These are phyloP conservation scores for Neofusicoccum umdonicola DNA, from an alignment of 2,329 filamentous ascomycete species.

Conservation along the genomic window DNA sequence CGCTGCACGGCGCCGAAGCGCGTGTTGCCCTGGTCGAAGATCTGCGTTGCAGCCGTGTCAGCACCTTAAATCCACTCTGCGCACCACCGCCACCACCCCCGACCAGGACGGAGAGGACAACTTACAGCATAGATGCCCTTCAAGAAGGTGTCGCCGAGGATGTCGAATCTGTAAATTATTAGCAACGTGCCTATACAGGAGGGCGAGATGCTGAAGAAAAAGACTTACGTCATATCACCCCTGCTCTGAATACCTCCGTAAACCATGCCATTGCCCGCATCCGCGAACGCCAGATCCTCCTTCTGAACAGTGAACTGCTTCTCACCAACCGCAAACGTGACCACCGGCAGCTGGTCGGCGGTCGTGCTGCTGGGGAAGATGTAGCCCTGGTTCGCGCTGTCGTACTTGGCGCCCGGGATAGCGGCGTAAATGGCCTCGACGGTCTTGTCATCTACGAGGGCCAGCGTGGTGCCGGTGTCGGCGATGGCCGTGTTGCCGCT, in stretches of 20 bases:
- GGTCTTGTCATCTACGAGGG: slow-evolving; percentile 60
- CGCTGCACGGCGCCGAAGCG: slow-evolving; percentile 61
- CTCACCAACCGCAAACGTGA: slow-evolving; percentile 64
- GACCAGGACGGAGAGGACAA: neutral
- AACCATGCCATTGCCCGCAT: slow-evolving; percentile 53
- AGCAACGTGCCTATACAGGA: no score
- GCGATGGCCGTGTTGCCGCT: slow-evolving; percentile 64
- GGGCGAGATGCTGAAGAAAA: no score
- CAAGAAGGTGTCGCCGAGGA: slow-evolving; percentile 63
- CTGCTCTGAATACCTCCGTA: slow-evolving; percentile 67
- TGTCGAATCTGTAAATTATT: slow-evolving; percentile 50
- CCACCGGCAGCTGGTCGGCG: slow-evolving; percentile 55
- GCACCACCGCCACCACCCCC: slow-evolving; percentile 5
- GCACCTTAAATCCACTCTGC: neutral
- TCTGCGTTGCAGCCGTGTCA: slow-evolving; percentile 33
- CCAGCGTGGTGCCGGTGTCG: slow-evolving; percentile 70
- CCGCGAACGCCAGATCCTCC: slow-evolving; percentile 60
- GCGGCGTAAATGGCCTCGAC: slow-evolving; percentile 62
- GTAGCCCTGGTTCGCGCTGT: slow-evolving; percentile 59
- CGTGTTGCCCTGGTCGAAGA: slow-evolving; percentile 62
- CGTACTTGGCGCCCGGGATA: slow-evolving; percentile 58
- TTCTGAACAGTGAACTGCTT: slow-evolving; percentile 61
- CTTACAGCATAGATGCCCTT: slow-evolving; percentile 59
- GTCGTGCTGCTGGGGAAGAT: slow-evolving; percentile 58
- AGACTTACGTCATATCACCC: slow-evolving; percentile 42